Base-by-base conservation (phyloP, 1,284 basidiomycete species). In the Trichosporon inkin region DNA sequence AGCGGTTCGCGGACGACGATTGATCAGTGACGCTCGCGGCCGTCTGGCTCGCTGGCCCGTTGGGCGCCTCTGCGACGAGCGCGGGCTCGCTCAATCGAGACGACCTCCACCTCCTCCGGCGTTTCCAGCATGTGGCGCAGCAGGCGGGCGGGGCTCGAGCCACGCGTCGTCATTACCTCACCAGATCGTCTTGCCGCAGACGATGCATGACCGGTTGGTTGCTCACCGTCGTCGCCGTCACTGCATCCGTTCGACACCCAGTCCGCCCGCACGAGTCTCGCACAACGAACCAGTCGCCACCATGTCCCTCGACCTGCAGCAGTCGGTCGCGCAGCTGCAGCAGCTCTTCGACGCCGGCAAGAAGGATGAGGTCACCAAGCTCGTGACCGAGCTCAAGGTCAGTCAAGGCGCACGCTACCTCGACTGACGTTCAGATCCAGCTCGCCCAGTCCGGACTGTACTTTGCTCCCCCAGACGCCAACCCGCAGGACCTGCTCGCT, bases 361-460 rank as follows among this genome's bases (percentile, higher is more conserved):
- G n/a, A 65, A 67, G 57, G 66, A 67, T 11, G 63, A 70, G 14
- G 68, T 71, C 10, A 60, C 70, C 10, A 64, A 71, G 63, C 63
- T 67, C 16, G 61, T 76, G 53, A 66, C 68, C 10, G 68, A 69
- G 63, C 68, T 75, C 57, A 78, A 78, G 68, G 77, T 78, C 55
- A 56, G 73, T 60, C 38, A 10, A 3, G 6, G 11, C 1, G 10
- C 5, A 6, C 1, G 7, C 1, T 1, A 16, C 17, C 0, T 19
- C 6, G 10, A 37, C 54, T 44, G 11, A 59, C 49, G 20, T 14
- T 16, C 60, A 80, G 78, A 67, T 79, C 55, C 68, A 76, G 60
- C 68, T 80, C 10, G 77, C 75, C 32, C 69, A 73, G 62, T 69
- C 72, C 14, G 77, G 77, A 16, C 66, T 80, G 39, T 74, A 78